These are phyloP conservation scores for Claviceps sp. DNA, from an alignment of 2,329 filamentous ascomycete species.

Conservation along the genomic window DNA sequence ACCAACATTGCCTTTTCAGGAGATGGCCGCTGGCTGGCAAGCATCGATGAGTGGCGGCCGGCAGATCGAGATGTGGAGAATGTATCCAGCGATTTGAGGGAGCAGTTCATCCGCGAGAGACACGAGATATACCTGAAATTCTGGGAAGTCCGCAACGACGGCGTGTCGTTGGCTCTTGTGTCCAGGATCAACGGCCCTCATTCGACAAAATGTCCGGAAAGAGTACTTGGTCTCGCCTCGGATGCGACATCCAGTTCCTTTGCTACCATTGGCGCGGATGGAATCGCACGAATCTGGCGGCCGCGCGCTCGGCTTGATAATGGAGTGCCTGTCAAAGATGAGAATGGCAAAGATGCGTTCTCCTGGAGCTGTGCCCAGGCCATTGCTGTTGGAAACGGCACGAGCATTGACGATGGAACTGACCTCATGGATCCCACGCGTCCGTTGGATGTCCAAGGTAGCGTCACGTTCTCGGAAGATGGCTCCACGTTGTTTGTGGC, in stretches of 20 bases:
- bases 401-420: slow-evolving; percentile 28
- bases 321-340: slow-evolving; percentile 50
- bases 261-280: slow-evolving; percentile 74
- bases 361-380: slow-evolving; percentile 61
- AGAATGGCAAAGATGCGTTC: slow-evolving; percentile 43
- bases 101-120: slow-evolving; percentile 35
- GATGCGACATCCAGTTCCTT: slow-evolving; percentile 61
- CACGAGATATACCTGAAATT: slow-evolving; percentile 80
- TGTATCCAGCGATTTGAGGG: slow-evolving; percentile 20
- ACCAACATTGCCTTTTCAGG: slow-evolving; percentile 61
- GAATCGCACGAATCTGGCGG: slow-evolving; percentile 68
- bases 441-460: slow-evolving; percentile 38
- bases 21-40: slow-evolving; percentile 82
- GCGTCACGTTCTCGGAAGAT: slow-evolving; percentile 68
- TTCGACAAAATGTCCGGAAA: slow-evolving; percentile 37
- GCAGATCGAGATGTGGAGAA: slow-evolving; percentile 52
- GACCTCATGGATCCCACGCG: slow-evolving; percentile 12
- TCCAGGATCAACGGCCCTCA: slow-evolving; percentile 80
- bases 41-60: slow-evolving; percentile 81
- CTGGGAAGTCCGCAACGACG: slow-evolving; percentile 55
- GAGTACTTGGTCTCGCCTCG: slow-evolving; percentile 59
- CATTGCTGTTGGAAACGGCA: slow-evolving; percentile 37
- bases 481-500: slow-evolving; percentile 69
- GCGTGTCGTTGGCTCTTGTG: slow-evolving; percentile 56
- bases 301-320: slow-evolving; percentile 55